Conservation (phyloP, 75 land plant species). For the Sequoia sempervirens region DNA sequence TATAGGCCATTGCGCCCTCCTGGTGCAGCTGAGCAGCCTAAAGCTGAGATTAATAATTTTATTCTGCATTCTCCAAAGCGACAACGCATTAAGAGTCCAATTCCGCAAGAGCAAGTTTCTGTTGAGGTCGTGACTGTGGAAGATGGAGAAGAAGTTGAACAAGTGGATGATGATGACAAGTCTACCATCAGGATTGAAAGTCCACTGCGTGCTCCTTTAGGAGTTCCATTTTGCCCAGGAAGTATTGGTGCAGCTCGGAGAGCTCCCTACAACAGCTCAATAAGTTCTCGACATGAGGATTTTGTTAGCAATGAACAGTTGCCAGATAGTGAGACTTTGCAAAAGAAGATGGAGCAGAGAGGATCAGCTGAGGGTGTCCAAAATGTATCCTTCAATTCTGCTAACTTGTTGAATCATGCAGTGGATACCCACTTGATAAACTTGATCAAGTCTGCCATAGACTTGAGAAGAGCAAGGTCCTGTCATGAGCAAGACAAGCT, state of each 20-base stretch:
- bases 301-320: constrained; percentile 22
- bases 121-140: constrained; percentile 16
- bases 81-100: constrained; percentile 11
- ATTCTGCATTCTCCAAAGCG: constrained; percentile 22
- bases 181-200: constrained; percentile 20
- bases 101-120: constrained; percentile 11
- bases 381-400: constrained; percentile 55
- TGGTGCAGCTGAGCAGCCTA: constrained; percentile 41
- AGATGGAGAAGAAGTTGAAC: constrained; percentile 39
- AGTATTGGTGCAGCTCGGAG: constrained; percentile 65
- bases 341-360: constrained; percentile 59
- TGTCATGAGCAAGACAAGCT: constrained; percentile 19
- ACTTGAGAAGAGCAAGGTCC: constrained; percentile 36
- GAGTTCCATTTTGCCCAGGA: constrained; percentile 63
- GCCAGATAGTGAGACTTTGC: constrained; percentile 54
- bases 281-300: constrained; percentile 26
- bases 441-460: constrained; percentile 45
- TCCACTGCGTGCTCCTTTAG: constrained; percentile 59
- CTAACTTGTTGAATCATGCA: constrained; percentile 53
- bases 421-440: constrained; percentile 61
- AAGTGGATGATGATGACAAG: constrained; percentile 11
- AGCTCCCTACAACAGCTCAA: constrained; percentile 13
- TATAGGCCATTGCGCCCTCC: constrained; percentile 40
- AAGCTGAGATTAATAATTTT: constrained; percentile 14
- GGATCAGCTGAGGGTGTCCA: constrained; percentile 54